Evolutionary conservation across 345 rosid species (phyloP).

Genomic region (Populus alba): DNA sequence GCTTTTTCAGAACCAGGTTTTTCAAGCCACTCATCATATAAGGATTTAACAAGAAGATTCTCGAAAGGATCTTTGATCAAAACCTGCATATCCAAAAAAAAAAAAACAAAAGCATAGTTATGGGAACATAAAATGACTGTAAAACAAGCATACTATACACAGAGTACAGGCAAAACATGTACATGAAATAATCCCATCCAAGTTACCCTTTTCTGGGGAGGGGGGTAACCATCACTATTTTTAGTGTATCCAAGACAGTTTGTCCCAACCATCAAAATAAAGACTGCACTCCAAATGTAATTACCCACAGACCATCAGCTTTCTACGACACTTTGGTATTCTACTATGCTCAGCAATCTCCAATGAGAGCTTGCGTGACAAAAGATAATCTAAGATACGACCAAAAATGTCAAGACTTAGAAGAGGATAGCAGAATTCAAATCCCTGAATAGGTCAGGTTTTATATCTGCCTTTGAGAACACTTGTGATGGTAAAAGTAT

Average conservation of each 20-base stretch:
- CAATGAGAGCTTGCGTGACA: neutral
- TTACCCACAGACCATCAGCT: neutral
- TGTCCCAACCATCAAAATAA: neutral
- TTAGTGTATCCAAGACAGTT: neutral
- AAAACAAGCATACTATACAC: neutral
- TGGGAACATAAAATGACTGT: neutral
- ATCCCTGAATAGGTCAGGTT: neutral
- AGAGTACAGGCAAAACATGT: neutral
- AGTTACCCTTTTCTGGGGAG: neutral
- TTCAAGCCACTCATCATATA: constrained; percentile 82
- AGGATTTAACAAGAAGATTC: constrained; percentile 59
- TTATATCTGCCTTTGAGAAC: neutral
- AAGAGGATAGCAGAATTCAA: neutral
- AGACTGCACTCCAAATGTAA: neutral
- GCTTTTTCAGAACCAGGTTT: constrained; percentile 84
- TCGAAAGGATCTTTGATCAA: constrained; percentile 62
- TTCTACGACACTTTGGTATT: neutral
- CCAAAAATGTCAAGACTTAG: neutral
- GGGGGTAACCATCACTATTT: neutral
- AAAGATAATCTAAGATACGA: neutral
- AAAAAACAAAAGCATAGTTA: neutral
- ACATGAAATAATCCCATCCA: neutral
- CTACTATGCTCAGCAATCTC: neutral
- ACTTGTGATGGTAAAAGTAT: neutral
- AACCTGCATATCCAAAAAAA: constrained; percentile 35